Conservation (phyloP, 352 stramenopile genomes). For the Globisporangium sylvaticum region DNA sequence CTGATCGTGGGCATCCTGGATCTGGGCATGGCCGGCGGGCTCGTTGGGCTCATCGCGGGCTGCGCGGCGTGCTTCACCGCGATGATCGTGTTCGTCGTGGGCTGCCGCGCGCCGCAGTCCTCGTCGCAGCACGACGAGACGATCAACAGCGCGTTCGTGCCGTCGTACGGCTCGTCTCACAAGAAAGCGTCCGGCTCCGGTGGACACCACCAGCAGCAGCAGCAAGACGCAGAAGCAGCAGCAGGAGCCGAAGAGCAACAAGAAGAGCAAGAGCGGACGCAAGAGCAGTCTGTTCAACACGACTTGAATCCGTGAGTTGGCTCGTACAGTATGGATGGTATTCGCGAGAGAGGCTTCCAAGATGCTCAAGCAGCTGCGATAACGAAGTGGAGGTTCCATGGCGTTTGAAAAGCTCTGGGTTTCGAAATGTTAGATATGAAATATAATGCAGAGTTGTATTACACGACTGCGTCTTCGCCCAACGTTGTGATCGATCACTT, state of each 20-base stretch:
- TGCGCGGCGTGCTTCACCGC: slow-evolving; percentile 33
- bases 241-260: slow-evolving; percentile 6
- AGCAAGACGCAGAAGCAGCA: neutral
- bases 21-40: slow-evolving; percentile 40
- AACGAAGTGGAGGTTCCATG: neutral
- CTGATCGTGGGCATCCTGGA: slow-evolving; percentile 62
- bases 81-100: slow-evolving; percentile 34
- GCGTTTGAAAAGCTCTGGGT: neutral
- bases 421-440: neutral
- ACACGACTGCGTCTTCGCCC: neutral
- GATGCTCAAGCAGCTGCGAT: neutral
- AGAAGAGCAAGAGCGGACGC: neutral
- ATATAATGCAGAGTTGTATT: neutral
- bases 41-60: slow-evolving; percentile 36
- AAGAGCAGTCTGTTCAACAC: slow-evolving; percentile 15
- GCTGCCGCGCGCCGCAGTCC: slow-evolving; percentile 22
- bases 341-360: neutral
- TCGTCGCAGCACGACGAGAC: slow-evolving; percentile 1
- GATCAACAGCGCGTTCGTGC: slow-evolving; percentile 11
- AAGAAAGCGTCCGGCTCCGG: neutral
- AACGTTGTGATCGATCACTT: neutral
- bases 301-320: slow-evolving; percentile 7
- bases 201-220: neutral
- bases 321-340: neutral
- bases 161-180: slow-evolving; percentile 17